Base-by-base conservation (phyloP, 2,329 filamentous ascomycete species). In the Ustulina deusta region DNA sequence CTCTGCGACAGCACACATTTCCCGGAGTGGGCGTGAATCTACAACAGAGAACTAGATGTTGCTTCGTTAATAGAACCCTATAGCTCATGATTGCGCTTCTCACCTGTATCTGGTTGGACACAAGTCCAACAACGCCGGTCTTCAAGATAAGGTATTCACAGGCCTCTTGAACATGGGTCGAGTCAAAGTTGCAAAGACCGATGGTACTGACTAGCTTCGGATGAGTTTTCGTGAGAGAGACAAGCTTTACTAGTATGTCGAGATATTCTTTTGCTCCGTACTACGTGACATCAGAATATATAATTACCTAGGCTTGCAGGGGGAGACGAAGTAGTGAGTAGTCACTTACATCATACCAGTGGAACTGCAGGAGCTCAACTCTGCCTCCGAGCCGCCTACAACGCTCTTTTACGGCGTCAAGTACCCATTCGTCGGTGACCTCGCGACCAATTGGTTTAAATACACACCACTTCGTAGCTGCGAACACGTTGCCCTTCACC, bases 171-270 rank as follows among this genome's bases (percentile, higher is more conserved):
- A 70, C 70, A 64, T 79, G 76, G 42, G 73, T 65, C 2, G 78
- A 72, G 56, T 79, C 78, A 60, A 80, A 79, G 66, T 79, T 80
- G 67, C 78, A 79, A 10, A 79, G 70, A 0, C 78, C 78, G n/a
- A 80, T 72, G 0, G 76, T 51, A n/a, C 73, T 68, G 10, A 79
- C 73, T 0, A 78, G 69, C 10, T 77, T 72, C 0, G 77, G 76
- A 32, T 75, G 73, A 0, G 69, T 71, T 36, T 66, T 74, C 22
- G 72, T 75, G 34, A 76, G 72, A 0, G 61, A 67, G 36, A 79
- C 71, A 7, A 81, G 73, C 40, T 79, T 74, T 0, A 72, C 70
- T 2, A 81, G 68, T 27, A 80, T 73, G 2, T 78, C 74, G 34
- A 81, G 75, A 51, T 80, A 81, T 29, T 76, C 76, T 59, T 77